Base-by-base conservation (phyloP, 352 stramenopile species). In the Phytophthora meadii region DNA sequence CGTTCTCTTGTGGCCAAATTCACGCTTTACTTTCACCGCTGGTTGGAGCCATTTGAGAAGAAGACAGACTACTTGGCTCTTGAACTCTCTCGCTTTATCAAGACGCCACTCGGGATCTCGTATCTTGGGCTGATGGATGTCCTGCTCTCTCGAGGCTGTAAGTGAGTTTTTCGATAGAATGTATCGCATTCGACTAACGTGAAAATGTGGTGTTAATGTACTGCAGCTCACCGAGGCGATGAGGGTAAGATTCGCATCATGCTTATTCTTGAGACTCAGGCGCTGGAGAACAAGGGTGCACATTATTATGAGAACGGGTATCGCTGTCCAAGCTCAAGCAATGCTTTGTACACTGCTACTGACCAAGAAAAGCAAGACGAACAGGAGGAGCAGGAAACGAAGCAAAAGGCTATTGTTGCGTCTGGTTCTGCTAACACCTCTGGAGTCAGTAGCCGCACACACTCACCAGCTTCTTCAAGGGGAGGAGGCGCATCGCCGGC, bases 61-160 rank as follows among this genome's bases (percentile, higher is more conserved):
- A 84, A 84, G 34, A 70, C 84, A 8, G 74, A 87, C 27, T 82
- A 88, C 22, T 66, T 90, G 34, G 71, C 82, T n/a, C 76, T 77
- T 5, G 79, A 92, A 46, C 75, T 95, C 15, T 88, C 78, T 24
- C 81, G 83, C 2, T 88, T 90, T 62, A 89, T 92, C 46, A 84
- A 81, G 42, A 92, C 79, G 1, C 84, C 87, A 7, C 76, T 93
- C 27, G 87, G 83, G 2, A 90, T 93, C 22, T 93, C 84, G 27
- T 95, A 95, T 58, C 62, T 95, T 4, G 81, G 92, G 39, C 62
- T 95, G 34, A 95, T 95, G 70, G 81, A 93, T 57, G 84, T 92
- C 5, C 55, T 94, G 27, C 70, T 94, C 4, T 78, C 81, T n/a
- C 78, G 83, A 76, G 74, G 70, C 68, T 80, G 81, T 89, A 79